These are phyloP conservation scores for Coriaria nepalensis DNA, from an alignment of 306 rosid genomes.

Conservation along the genomic window DNA sequence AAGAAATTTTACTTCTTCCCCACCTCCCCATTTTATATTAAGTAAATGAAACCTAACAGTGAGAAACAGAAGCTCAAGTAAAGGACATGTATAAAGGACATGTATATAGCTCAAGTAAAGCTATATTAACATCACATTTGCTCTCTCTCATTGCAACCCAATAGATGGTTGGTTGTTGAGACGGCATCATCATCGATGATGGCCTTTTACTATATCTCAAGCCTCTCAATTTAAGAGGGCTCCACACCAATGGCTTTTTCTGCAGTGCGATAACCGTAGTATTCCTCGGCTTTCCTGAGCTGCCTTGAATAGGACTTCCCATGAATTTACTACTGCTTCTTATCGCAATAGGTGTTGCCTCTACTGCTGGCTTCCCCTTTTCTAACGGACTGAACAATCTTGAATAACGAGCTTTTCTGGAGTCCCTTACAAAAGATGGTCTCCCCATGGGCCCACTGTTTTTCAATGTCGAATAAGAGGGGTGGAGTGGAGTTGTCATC, in stretches of 20 bases:
- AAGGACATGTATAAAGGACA: not conserved
- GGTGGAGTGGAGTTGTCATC: conserved; percentile 47
- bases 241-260: conserved; percentile 65
- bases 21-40: too few species aligned
- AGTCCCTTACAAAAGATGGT: conserved; percentile 33
- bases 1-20: too few species aligned
- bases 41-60: too few species aligned
- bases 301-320: conserved; percentile 58
- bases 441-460: conserved; percentile 22
- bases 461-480: conserved; percentile 38
- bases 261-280: conserved; percentile 39
- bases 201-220: conserved; percentile 46
- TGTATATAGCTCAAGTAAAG: too few species aligned
- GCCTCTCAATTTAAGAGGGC: conserved; percentile 62
- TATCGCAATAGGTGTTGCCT: conserved; percentile 50
- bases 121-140: too few species aligned
- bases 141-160: conserved; percentile 39
- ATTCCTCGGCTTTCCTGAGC: conserved; percentile 27
- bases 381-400: conserved; percentile 63
- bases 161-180: conserved; percentile 30
- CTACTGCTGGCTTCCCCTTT: conserved; percentile 31
- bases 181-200: conserved; percentile 32
- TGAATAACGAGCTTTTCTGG: conserved; percentile 53
- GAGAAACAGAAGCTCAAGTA: too few species aligned
- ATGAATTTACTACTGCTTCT: conserved; percentile 70